Evolutionary conservation across 805 yeast species (phyloP).

Genomic region (Wickerhamomyces xylosicus): DNA sequence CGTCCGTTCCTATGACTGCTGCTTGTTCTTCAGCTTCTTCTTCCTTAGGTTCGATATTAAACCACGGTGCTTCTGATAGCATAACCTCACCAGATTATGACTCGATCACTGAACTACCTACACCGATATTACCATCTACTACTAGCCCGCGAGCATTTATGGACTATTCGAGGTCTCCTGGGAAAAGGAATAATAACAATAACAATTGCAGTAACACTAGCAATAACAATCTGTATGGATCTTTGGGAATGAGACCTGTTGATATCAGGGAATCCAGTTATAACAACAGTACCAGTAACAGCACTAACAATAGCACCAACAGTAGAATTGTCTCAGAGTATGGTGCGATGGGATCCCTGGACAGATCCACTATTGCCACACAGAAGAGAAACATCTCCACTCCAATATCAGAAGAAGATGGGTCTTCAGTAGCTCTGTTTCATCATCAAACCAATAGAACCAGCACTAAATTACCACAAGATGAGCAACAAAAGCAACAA

Average conservation of each 20-base stretch:
- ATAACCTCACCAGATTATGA: constrained; percentile 21
- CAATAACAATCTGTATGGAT: constrained; percentile 10
- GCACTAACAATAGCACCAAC: background rate
- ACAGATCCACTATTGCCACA: constrained; percentile 5
- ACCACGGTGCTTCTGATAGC: background rate
- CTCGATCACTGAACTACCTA: constrained; percentile 33
- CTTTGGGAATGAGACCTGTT: constrained; percentile 8
- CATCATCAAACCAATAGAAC: background rate
- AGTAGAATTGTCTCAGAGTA: constrained; percentile 29
- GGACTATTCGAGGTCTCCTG: constrained; percentile 1
- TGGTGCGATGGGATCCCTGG: constrained; percentile 14
- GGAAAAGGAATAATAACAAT: background rate
- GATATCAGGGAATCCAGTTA: background rate
- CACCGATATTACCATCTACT: constrained; percentile 26
- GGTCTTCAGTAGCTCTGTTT: no score
- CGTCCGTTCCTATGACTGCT: no score
- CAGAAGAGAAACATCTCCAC: constrained; percentile 14
- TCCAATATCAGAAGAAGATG: constrained; percentile 7
- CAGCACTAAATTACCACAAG: background rate
- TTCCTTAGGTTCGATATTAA: background rate
- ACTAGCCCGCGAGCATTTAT: constrained; percentile 2
- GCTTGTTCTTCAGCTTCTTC: background rate
- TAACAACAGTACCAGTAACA: no score
- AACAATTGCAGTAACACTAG: background rate
- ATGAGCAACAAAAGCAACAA: background rate